Evolutionary conservation across 371 early-diverging fungal genomes (phyloP).

Genomic region (Lichtheimia ornata): DNA sequence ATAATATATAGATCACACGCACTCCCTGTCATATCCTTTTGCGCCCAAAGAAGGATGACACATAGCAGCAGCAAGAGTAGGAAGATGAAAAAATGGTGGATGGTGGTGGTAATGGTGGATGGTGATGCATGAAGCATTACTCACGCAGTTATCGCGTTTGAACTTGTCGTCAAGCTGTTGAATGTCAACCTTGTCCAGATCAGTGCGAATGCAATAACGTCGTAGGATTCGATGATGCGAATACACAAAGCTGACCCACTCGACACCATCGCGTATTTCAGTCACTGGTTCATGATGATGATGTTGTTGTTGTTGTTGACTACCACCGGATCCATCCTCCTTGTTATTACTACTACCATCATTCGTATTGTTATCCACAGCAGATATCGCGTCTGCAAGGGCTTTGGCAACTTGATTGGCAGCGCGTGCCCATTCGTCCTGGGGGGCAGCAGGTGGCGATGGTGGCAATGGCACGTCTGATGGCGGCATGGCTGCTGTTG

Average conservation of each 20-base stretch:
- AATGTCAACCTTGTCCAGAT: conserved; percentile 75
- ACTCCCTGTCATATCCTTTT: conserved; percentile 15
- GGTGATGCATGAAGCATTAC: conserved; percentile 20
- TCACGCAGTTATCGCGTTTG: conserved; percentile 79
- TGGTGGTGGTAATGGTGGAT: too few species aligned
- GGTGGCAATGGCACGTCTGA: conserved; percentile 7
- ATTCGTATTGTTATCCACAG: conserved; percentile 1
- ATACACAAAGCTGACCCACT: conserved; percentile 74
- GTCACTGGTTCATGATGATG: conserved; percentile 39
- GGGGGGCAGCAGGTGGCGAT: not conserved
- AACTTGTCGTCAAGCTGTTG: conserved; percentile 73
- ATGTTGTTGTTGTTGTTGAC: conserved; percentile 1
- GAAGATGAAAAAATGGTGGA: not conserved
- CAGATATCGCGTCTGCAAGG: conserved; percentile 21
- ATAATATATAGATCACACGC: conserved; percentile 10
- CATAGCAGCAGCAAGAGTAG: not conserved
- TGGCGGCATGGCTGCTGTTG: not conserved
- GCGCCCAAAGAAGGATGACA: conserved; percentile 7
- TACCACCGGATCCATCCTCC: too few species aligned
- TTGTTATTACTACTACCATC: conserved; percentile 8
- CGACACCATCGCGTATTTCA: conserved; percentile 61
- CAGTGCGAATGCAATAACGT: conserved; percentile 79
- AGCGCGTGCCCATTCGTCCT: conserved; percentile 18
- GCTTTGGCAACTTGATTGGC: conserved; percentile 29
- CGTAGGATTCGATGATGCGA: conserved; percentile 63